phyloP scores from a whole-genome alignment of 2,329 filamentous ascomycete species.

The Chaetomiaceae sp. region DNA sequence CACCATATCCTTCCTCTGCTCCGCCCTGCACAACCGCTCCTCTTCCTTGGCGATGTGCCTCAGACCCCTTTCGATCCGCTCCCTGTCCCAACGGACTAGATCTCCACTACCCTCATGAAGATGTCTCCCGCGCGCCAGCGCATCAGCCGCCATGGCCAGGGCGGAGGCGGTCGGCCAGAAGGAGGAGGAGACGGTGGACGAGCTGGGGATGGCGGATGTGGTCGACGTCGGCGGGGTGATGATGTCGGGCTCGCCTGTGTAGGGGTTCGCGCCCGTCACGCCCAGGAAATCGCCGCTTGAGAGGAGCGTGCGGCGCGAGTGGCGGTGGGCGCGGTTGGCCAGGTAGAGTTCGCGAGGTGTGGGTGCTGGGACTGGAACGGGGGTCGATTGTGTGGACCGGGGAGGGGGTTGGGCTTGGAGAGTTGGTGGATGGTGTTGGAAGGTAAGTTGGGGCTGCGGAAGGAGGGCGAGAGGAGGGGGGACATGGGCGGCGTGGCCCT shows the following conservation, averaged over 20 bases:
- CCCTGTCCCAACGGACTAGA: background rate
- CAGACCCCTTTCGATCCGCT: background rate
- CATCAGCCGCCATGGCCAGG: background rate
- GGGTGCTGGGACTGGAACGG: background rate
- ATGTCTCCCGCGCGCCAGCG: no score
- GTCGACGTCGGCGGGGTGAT: conserved; percentile 46
- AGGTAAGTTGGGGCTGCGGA: no score
- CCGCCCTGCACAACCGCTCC: conserved; percentile 41
- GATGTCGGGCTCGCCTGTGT: conserved; percentile 49
- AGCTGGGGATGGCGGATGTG: conserved; percentile 21
- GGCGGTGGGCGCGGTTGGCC: conserved; percentile 35
- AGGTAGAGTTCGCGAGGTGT: conserved; percentile 27
- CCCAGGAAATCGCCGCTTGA: conserved; percentile 56
- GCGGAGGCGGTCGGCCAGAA: background rate
- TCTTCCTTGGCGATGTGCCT: conserved; percentile 31
- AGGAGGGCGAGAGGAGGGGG: background rate
- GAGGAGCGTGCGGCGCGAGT: conserved; percentile 43
- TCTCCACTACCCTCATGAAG: no score
- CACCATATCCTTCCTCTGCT: conserved; percentile 37
- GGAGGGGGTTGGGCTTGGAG: no score
- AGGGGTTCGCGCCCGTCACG: conserved; percentile 54
- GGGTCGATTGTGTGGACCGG: background rate
- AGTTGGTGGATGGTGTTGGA: background rate
- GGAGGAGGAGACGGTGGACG: background rate
- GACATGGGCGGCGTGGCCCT: background rate